These are phyloP conservation scores for Fragaria iinumae DNA, from an alignment of 306 rosid species.

Conservation along the genomic window DNA sequence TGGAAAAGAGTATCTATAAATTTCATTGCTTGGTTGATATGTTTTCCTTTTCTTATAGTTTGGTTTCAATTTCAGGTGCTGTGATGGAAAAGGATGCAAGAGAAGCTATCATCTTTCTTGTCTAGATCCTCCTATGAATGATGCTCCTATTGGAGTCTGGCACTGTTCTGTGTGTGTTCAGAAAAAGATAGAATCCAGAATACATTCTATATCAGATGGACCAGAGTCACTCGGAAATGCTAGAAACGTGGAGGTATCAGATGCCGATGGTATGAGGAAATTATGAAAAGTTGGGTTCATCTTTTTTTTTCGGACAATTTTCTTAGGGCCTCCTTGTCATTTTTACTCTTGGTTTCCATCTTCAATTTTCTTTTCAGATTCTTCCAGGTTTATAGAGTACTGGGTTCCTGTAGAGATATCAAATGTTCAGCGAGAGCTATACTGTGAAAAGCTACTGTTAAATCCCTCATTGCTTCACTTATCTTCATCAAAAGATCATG, in stretches of 20 bases:
- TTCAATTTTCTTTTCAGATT: slow-evolving; percentile 25
- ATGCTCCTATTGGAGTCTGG: slow-evolving; percentile 63
- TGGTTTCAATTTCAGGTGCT: slow-evolving; percentile 46
- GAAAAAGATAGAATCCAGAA: slow-evolving; percentile 62
- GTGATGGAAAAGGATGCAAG: slow-evolving; percentile 63
- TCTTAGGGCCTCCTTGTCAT: background rate
- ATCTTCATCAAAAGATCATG: slow-evolving; percentile 43
- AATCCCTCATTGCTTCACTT: slow-evolving; percentile 60
- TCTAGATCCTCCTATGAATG: slow-evolving; percentile 62
- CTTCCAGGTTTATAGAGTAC: slow-evolving; percentile 69
- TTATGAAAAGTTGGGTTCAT: background rate
- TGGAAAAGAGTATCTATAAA: background rate
- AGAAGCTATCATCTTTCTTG: slow-evolving; percentile 64
- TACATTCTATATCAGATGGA: slow-evolving; percentile 59
- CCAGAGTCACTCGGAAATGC: slow-evolving; percentile 53
- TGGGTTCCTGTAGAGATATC: slow-evolving; percentile 88
- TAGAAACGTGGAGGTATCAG: slow-evolving; percentile 40
- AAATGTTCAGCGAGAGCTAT: slow-evolving; percentile 82
- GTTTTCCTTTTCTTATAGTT: background rate
- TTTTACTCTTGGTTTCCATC: slow-evolving; percentile 2
- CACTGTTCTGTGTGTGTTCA: slow-evolving; percentile 50
- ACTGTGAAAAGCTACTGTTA: slow-evolving; percentile 67
- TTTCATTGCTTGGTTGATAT: slow-evolving; percentile 20
- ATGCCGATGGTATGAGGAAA: slow-evolving; percentile 45
- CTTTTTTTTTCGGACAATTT: slow-evolving; percentile 6